Evolutionary conservation across 2,329 filamentous ascomycete species (phyloP), one percentile per base, ranked within the genome.

Genomic region (Claviceps capensis): DNA sequence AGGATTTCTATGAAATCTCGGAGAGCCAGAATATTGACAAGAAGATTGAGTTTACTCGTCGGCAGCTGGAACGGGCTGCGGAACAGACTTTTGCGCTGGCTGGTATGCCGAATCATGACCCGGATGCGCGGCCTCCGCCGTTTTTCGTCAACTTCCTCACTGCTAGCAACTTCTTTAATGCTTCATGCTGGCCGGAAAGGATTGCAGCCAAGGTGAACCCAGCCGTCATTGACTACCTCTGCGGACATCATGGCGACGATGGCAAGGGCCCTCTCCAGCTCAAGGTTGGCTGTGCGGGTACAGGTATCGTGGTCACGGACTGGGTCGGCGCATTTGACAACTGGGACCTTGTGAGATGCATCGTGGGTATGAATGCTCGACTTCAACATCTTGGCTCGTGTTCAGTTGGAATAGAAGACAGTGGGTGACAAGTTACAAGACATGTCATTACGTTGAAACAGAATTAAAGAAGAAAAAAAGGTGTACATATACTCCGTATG

Each of bases 111-210:
- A 58, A 56, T 30, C 58, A 64, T 51, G 58, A 59, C 22, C 55
- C 61, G 8, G 59, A 58, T 34, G 58, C 64, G 40, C 69, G 53
- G 7, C 56, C 62, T 23, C 72, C 73, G 16, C 88, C 88, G 1
- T 77, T 96, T 59, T 95, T 86, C 61, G 72, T 97, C 67, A 98
- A 97, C 67, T 97, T 96, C 65, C 67, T 96, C 56, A 88, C 78
- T 59, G 93, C 85, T 1, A 91, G 85, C 66, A 96, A 96, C 70
- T 97, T 97, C 72, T 97, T 91, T 82, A 90, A 88, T 58, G 75
- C 84, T 1, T 82, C 80, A 52, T 95, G 89, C 67, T 98, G 93
- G 93, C 93, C 93, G 0, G 90, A 95, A 67, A 84, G 80, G 62
- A 88, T 98, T 65, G 91, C 93, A 1, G 83, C 81, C 19, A 88